These are phyloP conservation scores for Suillus subaureus DNA, from an alignment of 768 basidiomycete genomes.

Conservation along the genomic window DNA sequence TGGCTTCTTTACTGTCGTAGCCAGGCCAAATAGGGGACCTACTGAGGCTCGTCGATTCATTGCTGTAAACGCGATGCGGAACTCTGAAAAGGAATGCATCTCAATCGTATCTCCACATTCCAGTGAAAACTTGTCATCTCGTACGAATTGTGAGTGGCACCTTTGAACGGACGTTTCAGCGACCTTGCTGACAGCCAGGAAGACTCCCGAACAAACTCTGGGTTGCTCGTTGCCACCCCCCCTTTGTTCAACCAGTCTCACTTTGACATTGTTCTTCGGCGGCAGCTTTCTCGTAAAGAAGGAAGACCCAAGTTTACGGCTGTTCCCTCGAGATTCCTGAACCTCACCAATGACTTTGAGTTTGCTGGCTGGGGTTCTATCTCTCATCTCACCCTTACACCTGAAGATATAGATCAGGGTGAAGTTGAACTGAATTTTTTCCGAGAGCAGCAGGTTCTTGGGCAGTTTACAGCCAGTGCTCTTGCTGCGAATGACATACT, in stretches of 20 bases:
- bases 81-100: neutral
- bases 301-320: slow-evolving; percentile 42
- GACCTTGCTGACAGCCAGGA: neutral
- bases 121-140: neutral
- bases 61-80: neutral
- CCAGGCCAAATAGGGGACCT: neutral
- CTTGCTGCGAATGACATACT: slow-evolving; percentile 69
- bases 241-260: slow-evolving; percentile 51
- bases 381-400: slow-evolving; percentile 45
- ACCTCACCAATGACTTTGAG: slow-evolving; percentile 65
- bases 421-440: slow-evolving; percentile 31
- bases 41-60: neutral
- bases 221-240: slow-evolving; percentile 19
- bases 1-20: neutral
- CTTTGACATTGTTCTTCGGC: slow-evolving; percentile 59
- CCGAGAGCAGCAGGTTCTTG: slow-evolving; percentile 47
- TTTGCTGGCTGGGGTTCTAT: slow-evolving; percentile 74
- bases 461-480: slow-evolving; percentile 65
- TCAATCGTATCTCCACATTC: no score
- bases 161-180: neutral
- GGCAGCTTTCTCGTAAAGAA: slow-evolving; percentile 53
- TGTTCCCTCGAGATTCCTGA: slow-evolving; percentile 60
- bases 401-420: slow-evolving; percentile 43
- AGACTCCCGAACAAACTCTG: neutral
- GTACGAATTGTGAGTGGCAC: neutral